Evolutionary conservation across 768 basidiomycete species (phyloP).

Genomic region (Xerocomus brunneocitrinus): DNA sequence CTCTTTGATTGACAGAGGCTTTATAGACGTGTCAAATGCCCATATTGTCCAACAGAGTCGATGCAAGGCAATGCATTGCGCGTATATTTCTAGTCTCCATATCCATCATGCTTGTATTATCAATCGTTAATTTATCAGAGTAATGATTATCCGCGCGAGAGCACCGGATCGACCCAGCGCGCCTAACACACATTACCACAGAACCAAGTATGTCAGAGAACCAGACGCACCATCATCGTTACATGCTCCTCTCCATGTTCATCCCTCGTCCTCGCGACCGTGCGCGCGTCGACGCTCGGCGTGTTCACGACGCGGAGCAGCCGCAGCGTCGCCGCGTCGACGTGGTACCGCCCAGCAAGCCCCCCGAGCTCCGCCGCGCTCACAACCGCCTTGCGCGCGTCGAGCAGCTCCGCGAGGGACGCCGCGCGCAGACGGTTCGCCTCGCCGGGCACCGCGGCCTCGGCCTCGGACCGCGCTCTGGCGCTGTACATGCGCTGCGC

Average conservation of each 20-base stretch:
- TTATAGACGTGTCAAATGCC: constrained; percentile 86
- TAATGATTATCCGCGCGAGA: background rate
- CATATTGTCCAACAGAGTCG: constrained; percentile 90
- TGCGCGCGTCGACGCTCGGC: constrained; percentile 53
- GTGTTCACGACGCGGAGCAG: constrained; percentile 57
- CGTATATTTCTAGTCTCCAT: constrained; percentile 53
- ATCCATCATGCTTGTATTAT: constrained; percentile 8
- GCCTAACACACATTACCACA: constrained; percentile 13
- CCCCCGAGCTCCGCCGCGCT: constrained; percentile 33
- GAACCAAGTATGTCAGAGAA: background rate
- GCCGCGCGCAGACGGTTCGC: constrained; percentile 54
- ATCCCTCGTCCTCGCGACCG: constrained; percentile 40
- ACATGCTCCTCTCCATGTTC: constrained; percentile 54
- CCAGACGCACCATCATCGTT: constrained; percentile 44
- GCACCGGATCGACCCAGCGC: constrained; percentile 24
- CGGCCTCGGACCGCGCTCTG: constrained; percentile 50
- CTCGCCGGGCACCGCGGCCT: constrained; percentile 39
- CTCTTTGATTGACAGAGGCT: background rate
- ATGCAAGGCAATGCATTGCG: constrained; percentile 49
- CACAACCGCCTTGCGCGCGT: constrained; percentile 50
- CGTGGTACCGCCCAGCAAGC: constrained; percentile 50
- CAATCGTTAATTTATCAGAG: background rate
- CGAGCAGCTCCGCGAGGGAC: constrained; percentile 53
- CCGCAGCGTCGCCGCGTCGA: constrained; percentile 52
- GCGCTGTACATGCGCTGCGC: constrained; percentile 48